Evolutionary conservation across 768 basidiomycete genomes (phyloP).

Genomic region (Pulveroboletus sp.): DNA sequence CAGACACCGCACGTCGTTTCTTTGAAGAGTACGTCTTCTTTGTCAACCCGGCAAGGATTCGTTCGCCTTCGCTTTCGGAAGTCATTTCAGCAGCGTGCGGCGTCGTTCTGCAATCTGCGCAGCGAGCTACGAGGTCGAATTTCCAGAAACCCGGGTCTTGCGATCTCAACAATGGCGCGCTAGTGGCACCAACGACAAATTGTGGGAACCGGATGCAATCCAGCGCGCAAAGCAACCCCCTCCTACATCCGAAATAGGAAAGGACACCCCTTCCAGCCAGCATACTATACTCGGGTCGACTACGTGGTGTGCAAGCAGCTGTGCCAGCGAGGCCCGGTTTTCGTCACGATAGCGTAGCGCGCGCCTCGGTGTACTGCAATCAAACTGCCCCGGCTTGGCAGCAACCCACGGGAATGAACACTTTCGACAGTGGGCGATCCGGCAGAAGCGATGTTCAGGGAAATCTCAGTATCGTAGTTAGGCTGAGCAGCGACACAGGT

Average conservation of each 20-base stretch:
- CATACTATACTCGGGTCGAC: too few species aligned
- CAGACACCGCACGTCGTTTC: slow-evolving; percentile 24
- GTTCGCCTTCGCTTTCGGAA: slow-evolving; percentile 27
- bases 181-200: slow-evolving; percentile 12
- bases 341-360: too few species aligned
- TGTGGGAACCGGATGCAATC: slow-evolving; percentile 18
- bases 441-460: not conserved
- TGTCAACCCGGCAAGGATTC: slow-evolving; percentile 15
- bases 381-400: slow-evolving; percentile 7
- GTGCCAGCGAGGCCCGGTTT: too few species aligned
- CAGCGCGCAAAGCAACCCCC: slow-evolving; percentile 4
- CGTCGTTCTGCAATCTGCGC: slow-evolving; percentile 18
- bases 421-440: not conserved
- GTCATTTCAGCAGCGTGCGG: slow-evolving; percentile 18
- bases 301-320: too few species aligned
- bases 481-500: slow-evolving; percentile 2
- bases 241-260: not conserved
- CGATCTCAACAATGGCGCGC: slow-evolving; percentile 18
- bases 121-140: slow-evolving; percentile 10
- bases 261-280: slow-evolving; percentile 7
- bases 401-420: slow-evolving; percentile 13
- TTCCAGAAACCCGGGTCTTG: slow-evolving; percentile 5
- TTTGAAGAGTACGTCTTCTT: slow-evolving; percentile 28
- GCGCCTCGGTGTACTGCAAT: not conserved
- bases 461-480: slow-evolving; percentile 1